A percentile compares a stretch with the other conserved stretches of the same genome.
Evolutionary conservation across 345 rosid genomes (phyloP).

Genomic region (Camelina sativa): DNA sequence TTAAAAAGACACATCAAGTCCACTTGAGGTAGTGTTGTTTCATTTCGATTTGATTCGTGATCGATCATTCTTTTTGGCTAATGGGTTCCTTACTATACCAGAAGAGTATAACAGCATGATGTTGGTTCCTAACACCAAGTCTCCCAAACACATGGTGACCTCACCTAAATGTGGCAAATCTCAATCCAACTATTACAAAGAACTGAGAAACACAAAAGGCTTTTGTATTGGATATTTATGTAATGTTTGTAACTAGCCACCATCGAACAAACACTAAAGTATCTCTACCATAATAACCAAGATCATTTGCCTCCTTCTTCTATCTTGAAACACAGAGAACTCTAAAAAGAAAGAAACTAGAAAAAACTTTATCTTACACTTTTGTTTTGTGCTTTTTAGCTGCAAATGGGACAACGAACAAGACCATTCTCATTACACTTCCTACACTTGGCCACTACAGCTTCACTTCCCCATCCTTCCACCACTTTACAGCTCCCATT

Average conservation of each 20-base stretch:
- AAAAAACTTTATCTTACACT: not conserved
- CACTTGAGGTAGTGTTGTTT: too few species aligned
- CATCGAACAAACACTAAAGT: not conserved
- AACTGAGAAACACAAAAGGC: not conserved
- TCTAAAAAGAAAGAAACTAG: not conserved
- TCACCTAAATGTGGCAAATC: not conserved
- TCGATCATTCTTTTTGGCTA: too few species aligned
- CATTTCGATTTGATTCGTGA: too few species aligned
- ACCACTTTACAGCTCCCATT: constrained; percentile 80
- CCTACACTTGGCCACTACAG: constrained; percentile 54
- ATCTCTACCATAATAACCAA: not conserved
- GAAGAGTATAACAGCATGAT: too few species aligned
- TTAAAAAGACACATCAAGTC: too few species aligned
- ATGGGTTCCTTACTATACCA: too few species aligned
- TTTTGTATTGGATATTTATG: constrained; percentile 1
- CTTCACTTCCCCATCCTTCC: constrained; percentile 45
- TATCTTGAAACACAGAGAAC: constrained; percentile 5
- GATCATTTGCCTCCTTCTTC: not conserved
- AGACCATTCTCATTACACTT: constrained; percentile 93
- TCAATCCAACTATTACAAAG: not conserved
- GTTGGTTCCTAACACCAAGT: not conserved
- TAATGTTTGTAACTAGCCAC: not conserved
- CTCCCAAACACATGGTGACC: not conserved
- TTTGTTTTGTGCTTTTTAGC: not conserved
- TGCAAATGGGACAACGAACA: constrained; percentile 79